Evolutionary conservation across 1,139 yeast genomes (phyloP), one percentile per base, ranked within the genome.

Genomic region (Diutina scorzettiae): DNA sequence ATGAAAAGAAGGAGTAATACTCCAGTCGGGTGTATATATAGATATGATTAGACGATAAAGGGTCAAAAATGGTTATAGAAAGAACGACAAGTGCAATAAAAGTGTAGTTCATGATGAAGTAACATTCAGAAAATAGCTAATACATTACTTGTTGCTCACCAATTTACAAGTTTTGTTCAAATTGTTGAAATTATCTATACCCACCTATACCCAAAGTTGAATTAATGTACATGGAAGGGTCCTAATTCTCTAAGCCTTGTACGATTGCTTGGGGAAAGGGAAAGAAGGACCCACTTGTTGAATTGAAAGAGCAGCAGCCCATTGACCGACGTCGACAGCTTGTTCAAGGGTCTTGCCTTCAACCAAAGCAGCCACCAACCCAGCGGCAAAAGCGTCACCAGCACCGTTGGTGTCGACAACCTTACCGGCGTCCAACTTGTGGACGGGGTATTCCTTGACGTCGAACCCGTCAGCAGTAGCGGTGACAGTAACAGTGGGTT

Each of bases 361-460:
- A 44, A 85, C 94, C 52, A 89, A 67, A 47, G 89, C 93, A 47
- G 96, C 96, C 52, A 89, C 66, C 63, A 91, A 91, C 45, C 98
- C 99, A 58, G 95, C 95, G 46, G 97, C 98, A 59, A 91, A 91
- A 20, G 98, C 97, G 60, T 91, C 99, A 62, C 98, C 99, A 40
- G 98, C 98, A 70, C 98, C 98, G 66, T 91, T 91, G 59, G 97
- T 85, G 68, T 91, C 99, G 45, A 73, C 80, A 49, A 91, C 74
- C 63, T 81, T 70, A 42, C 71, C 65, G 40, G 75, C 57, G 40
- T 76, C 81, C 57, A 91, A 73, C 48, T 80, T 74, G 53, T 76
- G 81, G 44, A 91, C 96, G 43, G 82, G 71, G 70, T 63, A 78
- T 53, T 69, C 67, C 51, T 72, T 62, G 48, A 73, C 65, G 19